Evolutionary conservation across 2,329 filamentous ascomycete species (phyloP).

Genomic region (Phaeoacremonium minimum): DNA sequence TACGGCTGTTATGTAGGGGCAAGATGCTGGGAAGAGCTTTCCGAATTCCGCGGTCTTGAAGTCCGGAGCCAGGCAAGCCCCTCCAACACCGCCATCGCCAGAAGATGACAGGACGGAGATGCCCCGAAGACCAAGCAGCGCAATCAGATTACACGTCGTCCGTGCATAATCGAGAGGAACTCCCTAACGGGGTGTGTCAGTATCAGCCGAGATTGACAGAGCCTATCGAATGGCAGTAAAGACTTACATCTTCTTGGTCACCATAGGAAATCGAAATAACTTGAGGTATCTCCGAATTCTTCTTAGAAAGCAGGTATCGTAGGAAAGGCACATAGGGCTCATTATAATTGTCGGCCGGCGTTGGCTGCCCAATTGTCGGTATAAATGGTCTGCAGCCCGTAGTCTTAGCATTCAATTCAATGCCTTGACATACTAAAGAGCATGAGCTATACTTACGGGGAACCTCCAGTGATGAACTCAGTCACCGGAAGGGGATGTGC

Average conservation of each 20-base stretch:
- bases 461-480: constrained; percentile 17
- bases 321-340: constrained; percentile 66
- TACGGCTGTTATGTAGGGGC: constrained; percentile 60
- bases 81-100: constrained; percentile 46
- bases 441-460: constrained; percentile 21
- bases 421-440: too few relatives aligned
- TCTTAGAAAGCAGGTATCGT: constrained; percentile 51
- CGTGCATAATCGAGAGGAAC: constrained; percentile 54
- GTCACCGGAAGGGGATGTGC: constrained; percentile 25
- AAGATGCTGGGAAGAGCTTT: constrained; percentile 30
- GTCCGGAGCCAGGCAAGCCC: constrained; percentile 16
- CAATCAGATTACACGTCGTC: constrained; percentile 51
- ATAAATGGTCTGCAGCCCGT: constrained; percentile 21
- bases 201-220: neutral
- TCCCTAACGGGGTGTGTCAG: constrained; percentile 27
- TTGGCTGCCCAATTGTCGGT: constrained; percentile 18
- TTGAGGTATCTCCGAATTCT: constrained; percentile 51
- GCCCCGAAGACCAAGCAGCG: constrained; percentile 61
- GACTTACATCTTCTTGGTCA: constrained; percentile 47
- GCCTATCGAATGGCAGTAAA: too few relatives aligned
- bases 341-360: constrained; percentile 41
- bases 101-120: constrained; percentile 62
- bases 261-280: constrained; percentile 69
- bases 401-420: too few relatives aligned
- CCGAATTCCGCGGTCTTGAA: constrained; percentile 30